Evolutionary conservation across 371 early-diverging fungal species (phyloP).

Genomic region (Actinomortierella wolfii): DNA sequence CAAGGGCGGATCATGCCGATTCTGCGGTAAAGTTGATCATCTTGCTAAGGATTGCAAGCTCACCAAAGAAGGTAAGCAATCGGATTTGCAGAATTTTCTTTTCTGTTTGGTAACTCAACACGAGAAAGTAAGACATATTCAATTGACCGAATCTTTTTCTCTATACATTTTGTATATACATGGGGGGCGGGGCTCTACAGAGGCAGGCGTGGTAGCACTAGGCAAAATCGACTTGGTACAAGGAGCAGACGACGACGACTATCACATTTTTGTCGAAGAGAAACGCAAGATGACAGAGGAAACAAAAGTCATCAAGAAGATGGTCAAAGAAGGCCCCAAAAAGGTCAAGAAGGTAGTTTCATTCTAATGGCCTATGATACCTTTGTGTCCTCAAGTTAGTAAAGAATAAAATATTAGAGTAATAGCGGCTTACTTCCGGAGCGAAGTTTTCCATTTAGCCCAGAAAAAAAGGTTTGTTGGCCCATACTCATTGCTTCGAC

Average conservation of each 20-base stretch:
- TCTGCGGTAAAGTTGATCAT: conserved; percentile 86
- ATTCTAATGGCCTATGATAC: conserved; percentile 9
- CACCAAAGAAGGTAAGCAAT: conserved; percentile 50
- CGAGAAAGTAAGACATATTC: too few relatives aligned
- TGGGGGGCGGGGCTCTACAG: conserved; percentile 27
- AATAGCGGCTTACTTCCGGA: too few relatives aligned
- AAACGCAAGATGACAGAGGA: conserved; percentile 55
- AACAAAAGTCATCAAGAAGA: conserved; percentile 47
- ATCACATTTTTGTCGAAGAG: conserved; percentile 66
- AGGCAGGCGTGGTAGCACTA: conserved; percentile 63
- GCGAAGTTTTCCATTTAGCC: too few relatives aligned
- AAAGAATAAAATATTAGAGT: too few relatives aligned
- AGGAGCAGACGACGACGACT: conserved; percentile 86
- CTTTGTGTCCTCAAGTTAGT: too few relatives aligned
- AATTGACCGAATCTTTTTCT: not conserved
- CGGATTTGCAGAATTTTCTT: too few relatives aligned
- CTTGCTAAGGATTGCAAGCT: conserved; percentile 84
- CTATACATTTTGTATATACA: not conserved
- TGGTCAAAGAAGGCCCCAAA: conserved; percentile 38
- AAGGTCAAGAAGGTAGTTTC: conserved; percentile 49
- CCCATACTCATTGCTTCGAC: too few relatives aligned
- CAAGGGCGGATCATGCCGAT: conserved; percentile 89
- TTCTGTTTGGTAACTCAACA: too few relatives aligned
- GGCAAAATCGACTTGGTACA: conserved; percentile 74
- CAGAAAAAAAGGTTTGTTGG: too few relatives aligned